Base-by-base conservation (phyloP, 257 asterid species). In the Nicotiana benthamiana region DNA sequence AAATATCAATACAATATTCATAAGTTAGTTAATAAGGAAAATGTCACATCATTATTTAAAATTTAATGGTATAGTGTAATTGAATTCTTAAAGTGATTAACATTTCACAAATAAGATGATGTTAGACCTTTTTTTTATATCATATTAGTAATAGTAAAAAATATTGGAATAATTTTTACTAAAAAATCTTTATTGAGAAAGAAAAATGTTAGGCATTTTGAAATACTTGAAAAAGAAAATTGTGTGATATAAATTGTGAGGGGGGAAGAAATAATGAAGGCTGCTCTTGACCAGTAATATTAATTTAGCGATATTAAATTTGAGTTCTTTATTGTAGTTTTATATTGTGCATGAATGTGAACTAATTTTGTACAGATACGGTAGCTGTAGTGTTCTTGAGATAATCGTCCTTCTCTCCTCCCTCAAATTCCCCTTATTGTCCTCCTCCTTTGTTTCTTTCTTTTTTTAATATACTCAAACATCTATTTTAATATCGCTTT, bases 391-490 rank as follows among this genome's bases (percentile, higher is more conserved):
- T 74, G 79, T 74, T 74, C 24, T 74, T 74, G 79, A 48, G 61
- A 26, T 74, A 48, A 48, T 74, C 61, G 61, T 48, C 43, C 61
- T 17, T 15, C 22, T 54, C 20, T 54, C 66, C 75, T 82, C 51
- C 54, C 30, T 32, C 13, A 54, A 85, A 82, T 85, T 34, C 85
- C 68, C 62, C 40, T 68, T 82, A 79, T 83, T 79, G 80, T 76
- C 22, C 17, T 75, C 57, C 46, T 40, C n/a, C 16, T 52, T 6
- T 32, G 3, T 32, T 26, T 64, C 46, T 81, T 74, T 79, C 52
- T 18, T 46, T 53, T 40, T 40, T 40, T 36, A 40, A 40, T 40
- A 40, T 40, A 40, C 11, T 40, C 46, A 7, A 40, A 40, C 9
- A 40, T 40, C 70, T 48, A 59, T 64, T 67, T n/a, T 70, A 15